Evolutionary conservation across 441 rosid genomes (phyloP).

Genomic region (Caryocar brasiliense): DNA sequence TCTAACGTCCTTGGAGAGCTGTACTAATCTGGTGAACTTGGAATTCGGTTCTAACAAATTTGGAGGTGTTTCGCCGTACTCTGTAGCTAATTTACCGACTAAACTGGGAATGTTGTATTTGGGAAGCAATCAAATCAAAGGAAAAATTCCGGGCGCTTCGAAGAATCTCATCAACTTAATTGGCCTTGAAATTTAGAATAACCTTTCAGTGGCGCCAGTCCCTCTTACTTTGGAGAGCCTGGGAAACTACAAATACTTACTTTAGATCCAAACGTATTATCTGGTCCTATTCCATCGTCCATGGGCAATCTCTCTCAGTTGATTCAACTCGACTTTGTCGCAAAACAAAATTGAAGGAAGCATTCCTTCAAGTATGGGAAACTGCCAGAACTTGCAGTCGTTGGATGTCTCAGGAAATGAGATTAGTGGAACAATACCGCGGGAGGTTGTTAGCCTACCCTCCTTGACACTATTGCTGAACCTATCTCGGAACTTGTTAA

Average conservation of each 20-base stretch:
- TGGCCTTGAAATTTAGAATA: background rate
- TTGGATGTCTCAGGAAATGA: slow-evolving; percentile 5
- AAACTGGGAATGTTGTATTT: background rate
- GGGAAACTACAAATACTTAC: slow-evolving; percentile 18
- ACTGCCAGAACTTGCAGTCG: background rate
- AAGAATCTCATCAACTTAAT: slow-evolving; percentile 17
- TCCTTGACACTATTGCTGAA: background rate
- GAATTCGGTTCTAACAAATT: background rate
- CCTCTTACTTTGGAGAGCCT: slow-evolving; percentile 13
- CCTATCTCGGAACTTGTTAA: slow-evolving; percentile 13
- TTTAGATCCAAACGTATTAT: slow-evolving; percentile 15
- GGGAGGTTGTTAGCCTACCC: background rate
- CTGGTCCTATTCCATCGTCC: slow-evolving; percentile 30
- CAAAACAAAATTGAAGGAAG: slow-evolving; percentile 7
- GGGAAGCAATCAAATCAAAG: slow-evolving; percentile 15
- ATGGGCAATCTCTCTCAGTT: slow-evolving; percentile 11
- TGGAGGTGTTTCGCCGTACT: slow-evolving; percentile 3
- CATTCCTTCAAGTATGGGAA: slow-evolving; percentile 3
- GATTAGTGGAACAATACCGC: slow-evolving; percentile 7
- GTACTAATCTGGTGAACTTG: background rate
- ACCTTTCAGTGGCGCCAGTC: slow-evolving; percentile 19
- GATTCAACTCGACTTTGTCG: background rate
- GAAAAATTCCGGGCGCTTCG: slow-evolving; percentile 21
- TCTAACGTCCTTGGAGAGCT: background rate
- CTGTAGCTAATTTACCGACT: slow-evolving; percentile 10